Percentiles rank a stretch among this genome's conserved stretches.
Evolutionary conservation across 768 basidiomycete species (phyloP).

Genomic region (Amanita jacksonii): DNA sequence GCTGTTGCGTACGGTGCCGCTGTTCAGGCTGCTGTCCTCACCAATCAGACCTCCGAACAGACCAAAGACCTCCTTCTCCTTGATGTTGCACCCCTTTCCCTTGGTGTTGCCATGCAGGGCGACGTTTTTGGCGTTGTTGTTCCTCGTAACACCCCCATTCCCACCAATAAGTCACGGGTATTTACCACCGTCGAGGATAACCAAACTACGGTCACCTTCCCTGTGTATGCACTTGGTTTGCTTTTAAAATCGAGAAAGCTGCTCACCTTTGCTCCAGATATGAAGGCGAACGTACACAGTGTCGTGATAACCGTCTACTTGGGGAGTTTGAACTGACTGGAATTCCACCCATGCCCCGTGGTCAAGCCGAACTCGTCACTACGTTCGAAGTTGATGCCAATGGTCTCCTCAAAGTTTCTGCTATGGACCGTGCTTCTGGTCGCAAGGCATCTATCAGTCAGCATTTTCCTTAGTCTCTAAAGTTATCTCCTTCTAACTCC

Average conservation of each 20-base stretch:
- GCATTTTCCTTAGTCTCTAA: constrained; percentile 18
- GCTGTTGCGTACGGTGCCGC: constrained; percentile 99
- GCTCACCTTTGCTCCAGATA: constrained; percentile 39
- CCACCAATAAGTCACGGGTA: constrained; percentile 96
- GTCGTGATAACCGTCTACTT: constrained; percentile 97
- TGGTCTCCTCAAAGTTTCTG: constrained; percentile 97
- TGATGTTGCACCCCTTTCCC: constrained; percentile 95
- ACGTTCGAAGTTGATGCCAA: constrained; percentile 99
- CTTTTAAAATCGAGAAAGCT: constrained; percentile 1
- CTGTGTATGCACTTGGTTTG: constrained; percentile 52
- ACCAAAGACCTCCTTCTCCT: constrained; percentile 97
- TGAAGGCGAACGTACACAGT: constrained; percentile 99
- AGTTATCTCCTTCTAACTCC: constrained; percentile 11
- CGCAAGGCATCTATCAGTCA: constrained; percentile 96
- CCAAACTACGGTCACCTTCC: constrained; percentile 99
- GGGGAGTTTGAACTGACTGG: constrained; percentile 99
- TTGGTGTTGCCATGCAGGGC: constrained; percentile 99
- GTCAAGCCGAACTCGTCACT: constrained; percentile 98
- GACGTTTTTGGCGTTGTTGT: constrained; percentile 99
- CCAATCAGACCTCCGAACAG: constrained; percentile 97
- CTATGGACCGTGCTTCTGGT: constrained; percentile 96
- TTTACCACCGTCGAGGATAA: constrained; percentile 99
- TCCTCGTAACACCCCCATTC: constrained; percentile 98
- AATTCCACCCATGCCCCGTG: constrained; percentile 98
- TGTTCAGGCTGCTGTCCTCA: constrained; percentile 98